A percentile compares a stretch with the other conserved stretches of the same genome.
phyloP scores from a whole-genome alignment of 2,329 filamentous ascomycete species.

The Harringtonia aguacate region DNA sequence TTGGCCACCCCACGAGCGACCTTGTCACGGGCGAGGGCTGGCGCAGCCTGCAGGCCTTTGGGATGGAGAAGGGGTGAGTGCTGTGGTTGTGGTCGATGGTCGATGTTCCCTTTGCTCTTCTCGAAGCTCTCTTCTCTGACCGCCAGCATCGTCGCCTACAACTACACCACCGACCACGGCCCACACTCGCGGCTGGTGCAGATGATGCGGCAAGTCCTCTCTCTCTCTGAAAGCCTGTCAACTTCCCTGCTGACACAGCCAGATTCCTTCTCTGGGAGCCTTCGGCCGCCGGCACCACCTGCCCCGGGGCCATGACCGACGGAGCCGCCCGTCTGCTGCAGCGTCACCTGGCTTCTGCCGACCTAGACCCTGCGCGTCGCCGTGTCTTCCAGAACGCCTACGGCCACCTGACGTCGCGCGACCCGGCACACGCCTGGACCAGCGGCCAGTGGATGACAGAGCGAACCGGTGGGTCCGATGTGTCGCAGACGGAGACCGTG shows the following conservation, averaged over 20 bases:
- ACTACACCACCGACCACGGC: conserved; percentile 42
- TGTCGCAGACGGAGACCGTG: conserved; percentile 55
- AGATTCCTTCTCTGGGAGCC: conserved; percentile 46
- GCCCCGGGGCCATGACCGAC: conserved; percentile 58
- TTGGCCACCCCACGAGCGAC: conserved; percentile 47
- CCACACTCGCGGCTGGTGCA: conserved; percentile 46
- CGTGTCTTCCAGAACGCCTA: conserved; percentile 41
- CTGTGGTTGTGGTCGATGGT: conserved; percentile 1
- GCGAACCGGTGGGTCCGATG: conserved; percentile 56
- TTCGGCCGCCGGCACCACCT: conserved; percentile 50
- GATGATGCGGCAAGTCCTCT: conserved; percentile 34
- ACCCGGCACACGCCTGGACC: conserved; percentile 49
- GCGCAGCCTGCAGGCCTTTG: conserved; percentile 49
- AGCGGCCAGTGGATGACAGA: conserved; percentile 75
- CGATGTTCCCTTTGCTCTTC: not conserved
- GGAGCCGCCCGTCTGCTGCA: conserved; percentile 44
- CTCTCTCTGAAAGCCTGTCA: no score
- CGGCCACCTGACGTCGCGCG: conserved; percentile 39
- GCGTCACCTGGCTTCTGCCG: conserved; percentile 25
- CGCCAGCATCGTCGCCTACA: conserved; percentile 41
- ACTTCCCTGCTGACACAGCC: not conserved
- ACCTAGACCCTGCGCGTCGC: conserved; percentile 19
- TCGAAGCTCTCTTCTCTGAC: not conserved
- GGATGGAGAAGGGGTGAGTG: conserved; percentile 39
- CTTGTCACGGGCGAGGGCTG: conserved; percentile 58